phyloP scores from a whole-genome alignment of 345 rosid genomes.

The Pistacia integerrima region DNA sequence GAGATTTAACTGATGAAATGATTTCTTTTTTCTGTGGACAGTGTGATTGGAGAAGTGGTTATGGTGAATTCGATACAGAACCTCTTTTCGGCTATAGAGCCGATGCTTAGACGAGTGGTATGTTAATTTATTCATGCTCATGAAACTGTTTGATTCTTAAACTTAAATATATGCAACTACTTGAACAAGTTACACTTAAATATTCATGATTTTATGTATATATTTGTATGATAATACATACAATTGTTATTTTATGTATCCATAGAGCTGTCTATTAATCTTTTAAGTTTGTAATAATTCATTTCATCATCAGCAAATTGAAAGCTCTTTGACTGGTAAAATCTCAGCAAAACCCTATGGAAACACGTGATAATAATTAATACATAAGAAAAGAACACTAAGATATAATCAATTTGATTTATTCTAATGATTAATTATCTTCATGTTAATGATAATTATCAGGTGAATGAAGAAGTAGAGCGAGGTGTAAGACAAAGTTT shows the following conservation, averaged over 20 bases:
- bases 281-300: background rate
- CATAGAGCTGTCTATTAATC: background rate
- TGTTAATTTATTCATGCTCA: background rate
- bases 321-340: background rate
- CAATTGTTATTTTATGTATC: too few relatives aligned
- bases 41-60: too few relatives aligned
- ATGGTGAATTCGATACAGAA: too few relatives aligned
- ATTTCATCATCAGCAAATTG: background rate
- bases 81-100: background rate
- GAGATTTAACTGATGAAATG: background rate
- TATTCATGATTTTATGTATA: too few relatives aligned
- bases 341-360: background rate
- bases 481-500: constrained; percentile 37
- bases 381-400: background rate
- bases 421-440: background rate
- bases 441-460: constrained; percentile 3
- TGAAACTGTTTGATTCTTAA: too few relatives aligned
- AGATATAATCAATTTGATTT: background rate
- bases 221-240: too few relatives aligned
- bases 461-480: constrained; percentile 88
- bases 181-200: background rate
- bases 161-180: too few relatives aligned
- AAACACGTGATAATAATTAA: background rate
- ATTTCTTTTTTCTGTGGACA: background rate
- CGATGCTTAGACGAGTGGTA: constrained; percentile 55